A percentile compares a stretch with the other conserved stretches of the same genome.
These are phyloP conservation scores for Ascomycota sp. DNA, from an alignment of 2,329 filamentous ascomycete genomes.

Conservation along the genomic window DNA sequence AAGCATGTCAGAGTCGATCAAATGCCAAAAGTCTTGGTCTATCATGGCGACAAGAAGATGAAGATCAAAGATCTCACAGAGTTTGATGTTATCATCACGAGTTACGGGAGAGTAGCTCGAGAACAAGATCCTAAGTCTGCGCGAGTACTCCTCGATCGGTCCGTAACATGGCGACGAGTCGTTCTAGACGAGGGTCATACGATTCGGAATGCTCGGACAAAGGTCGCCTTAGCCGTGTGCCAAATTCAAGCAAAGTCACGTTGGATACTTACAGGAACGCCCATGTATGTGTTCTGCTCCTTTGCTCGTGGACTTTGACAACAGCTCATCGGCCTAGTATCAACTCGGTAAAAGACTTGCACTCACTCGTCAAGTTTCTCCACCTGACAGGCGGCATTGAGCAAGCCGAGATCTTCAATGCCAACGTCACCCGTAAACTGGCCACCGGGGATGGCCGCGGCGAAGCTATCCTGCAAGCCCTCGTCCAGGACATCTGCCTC, in stretches of 20 bases:
- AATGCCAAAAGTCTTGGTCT: constrained; percentile 44
- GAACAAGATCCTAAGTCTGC: constrained; percentile 31
- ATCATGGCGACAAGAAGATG: constrained; percentile 43
- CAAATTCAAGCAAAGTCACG: constrained; percentile 45
- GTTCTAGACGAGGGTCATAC: constrained; percentile 68
- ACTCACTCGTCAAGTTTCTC: constrained; percentile 58
- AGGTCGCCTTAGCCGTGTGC: constrained; percentile 45
- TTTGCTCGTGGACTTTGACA: neutral
- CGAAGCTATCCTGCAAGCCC: constrained; percentile 43
- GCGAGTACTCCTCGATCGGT: constrained; percentile 15
- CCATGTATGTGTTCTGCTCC: constrained; percentile 33
- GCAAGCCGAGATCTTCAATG: constrained; percentile 49
- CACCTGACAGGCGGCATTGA: constrained; percentile 55
- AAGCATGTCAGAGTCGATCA: constrained; percentile 45
- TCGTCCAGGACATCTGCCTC: constrained; percentile 64
- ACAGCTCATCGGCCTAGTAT: constrained; percentile 18
- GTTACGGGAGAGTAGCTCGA: constrained; percentile 51
- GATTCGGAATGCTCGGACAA: constrained; percentile 57
- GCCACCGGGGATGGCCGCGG: constrained; percentile 31
- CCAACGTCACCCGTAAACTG: constrained; percentile 37
- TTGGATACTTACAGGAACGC: constrained; percentile 64
- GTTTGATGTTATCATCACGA: constrained; percentile 63
- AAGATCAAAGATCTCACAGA: constrained; percentile 33
- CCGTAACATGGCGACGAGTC: constrained; percentile 49
- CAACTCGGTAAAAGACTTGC: constrained; percentile 62